Conservation (phyloP, 495 filamentous ascomycete species). For the Zalerion maritima region DNA sequence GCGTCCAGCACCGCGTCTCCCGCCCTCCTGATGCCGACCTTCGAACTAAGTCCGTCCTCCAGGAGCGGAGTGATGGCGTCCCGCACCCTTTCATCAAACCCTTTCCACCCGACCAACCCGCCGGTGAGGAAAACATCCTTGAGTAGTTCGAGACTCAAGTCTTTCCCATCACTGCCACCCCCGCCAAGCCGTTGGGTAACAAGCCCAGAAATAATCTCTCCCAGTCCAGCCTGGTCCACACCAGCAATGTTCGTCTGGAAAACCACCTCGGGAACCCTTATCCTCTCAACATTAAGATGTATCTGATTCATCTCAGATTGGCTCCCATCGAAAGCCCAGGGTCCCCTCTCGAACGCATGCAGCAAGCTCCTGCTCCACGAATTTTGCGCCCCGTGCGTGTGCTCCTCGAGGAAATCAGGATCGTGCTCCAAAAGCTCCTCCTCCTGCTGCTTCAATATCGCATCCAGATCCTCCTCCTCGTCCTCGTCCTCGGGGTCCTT, state of each 20-base stretch:
- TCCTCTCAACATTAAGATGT: conserved; percentile 92
- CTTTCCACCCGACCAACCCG: conserved; percentile 74
- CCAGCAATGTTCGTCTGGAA: conserved; percentile 88
- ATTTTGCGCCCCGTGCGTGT: conserved; percentile 78
- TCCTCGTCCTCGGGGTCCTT: conserved; percentile 49
- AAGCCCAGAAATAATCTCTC: conserved; percentile 80
- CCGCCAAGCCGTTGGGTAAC: conserved; percentile 58
- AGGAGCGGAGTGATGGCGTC: conserved; percentile 57
- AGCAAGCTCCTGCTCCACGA: conserved; percentile 88
- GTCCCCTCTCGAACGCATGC: conserved; percentile 78
- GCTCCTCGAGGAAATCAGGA: conserved; percentile 72
- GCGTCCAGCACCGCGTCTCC: conserved; percentile 66
- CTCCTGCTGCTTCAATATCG: conserved; percentile 58
- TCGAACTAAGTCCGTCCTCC: conserved; percentile 50
- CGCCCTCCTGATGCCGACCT: conserved; percentile 53
- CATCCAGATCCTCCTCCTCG: conserved; percentile 70
- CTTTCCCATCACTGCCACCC: conserved; percentile 34
- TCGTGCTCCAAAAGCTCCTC: conserved; percentile 75
- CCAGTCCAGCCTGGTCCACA: conserved; percentile 81
- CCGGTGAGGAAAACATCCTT: conserved; percentile 88
- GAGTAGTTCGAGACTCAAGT: conserved; percentile 53
- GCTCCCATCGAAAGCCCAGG: conserved; percentile 72
- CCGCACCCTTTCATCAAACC: conserved; percentile 71
- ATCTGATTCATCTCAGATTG: conserved; percentile 75
- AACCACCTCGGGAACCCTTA: conserved; percentile 87